Conservation (phyloP, 176 grass and related monocot species). For the Metroxylon sagu region DNA sequence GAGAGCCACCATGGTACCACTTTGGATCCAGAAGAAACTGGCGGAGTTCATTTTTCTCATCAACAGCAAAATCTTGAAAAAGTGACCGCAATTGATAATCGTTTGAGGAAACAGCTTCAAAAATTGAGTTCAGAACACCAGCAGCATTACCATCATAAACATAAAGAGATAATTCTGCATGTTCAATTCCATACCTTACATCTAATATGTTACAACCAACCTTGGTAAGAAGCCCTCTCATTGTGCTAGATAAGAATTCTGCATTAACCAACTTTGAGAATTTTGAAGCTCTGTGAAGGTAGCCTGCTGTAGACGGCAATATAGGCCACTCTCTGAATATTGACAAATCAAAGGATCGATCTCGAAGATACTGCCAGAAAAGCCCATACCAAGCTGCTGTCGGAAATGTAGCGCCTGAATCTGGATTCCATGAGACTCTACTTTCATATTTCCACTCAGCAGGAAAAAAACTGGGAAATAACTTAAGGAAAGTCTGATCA, state of each 20-base stretch:
- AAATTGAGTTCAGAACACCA: constrained; percentile 79
- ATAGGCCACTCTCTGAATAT: constrained; percentile 87
- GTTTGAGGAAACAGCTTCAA: constrained; percentile 48
- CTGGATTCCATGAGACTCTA: constrained; percentile 68
- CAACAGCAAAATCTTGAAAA: constrained; percentile 51
- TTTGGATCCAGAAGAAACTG: constrained; percentile 90
- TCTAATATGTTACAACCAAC: constrained; percentile 87
- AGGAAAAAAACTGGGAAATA: constrained; percentile 76
- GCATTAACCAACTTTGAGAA: constrained; percentile 74
- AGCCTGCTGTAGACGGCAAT: constrained; percentile 78
- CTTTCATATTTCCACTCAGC: constrained; percentile 70
- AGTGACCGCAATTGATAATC: constrained; percentile 40
- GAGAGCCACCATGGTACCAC: constrained; percentile 56
- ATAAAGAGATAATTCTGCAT: constrained; percentile 54
- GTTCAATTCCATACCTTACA: constrained; percentile 42
- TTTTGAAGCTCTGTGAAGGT: constrained; percentile 57
- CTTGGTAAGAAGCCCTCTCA: constrained; percentile 55
- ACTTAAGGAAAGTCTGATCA: constrained; percentile 53
- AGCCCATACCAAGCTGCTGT: constrained; percentile 70
- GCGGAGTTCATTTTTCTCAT: constrained; percentile 73
- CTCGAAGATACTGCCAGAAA: constrained; percentile 79
- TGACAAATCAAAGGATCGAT: constrained; percentile 55
- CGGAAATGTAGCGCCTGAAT: constrained; percentile 37
- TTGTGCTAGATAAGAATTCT: constrained; percentile 48
- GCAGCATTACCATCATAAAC: constrained; percentile 56